phyloP scores from a whole-genome alignment of 768 basidiomycete genomes.

The Lactarius tabidus region DNA sequence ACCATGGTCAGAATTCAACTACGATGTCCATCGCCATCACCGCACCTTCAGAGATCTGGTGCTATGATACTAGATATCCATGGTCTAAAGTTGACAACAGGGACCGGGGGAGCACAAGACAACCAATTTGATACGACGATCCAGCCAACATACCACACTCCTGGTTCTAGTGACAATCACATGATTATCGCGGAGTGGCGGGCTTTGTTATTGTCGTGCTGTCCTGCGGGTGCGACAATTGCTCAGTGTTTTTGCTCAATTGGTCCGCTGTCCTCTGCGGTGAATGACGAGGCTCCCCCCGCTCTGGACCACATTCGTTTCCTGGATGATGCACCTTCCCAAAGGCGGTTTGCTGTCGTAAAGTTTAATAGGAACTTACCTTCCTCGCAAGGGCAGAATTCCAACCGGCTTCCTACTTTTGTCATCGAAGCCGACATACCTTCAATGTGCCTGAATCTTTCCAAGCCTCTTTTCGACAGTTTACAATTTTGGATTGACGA shows the following conservation, averaged over 20 bases:
- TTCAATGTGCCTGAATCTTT: conserved; percentile 54
- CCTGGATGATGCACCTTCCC: conserved; percentile 2
- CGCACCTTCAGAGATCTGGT: conserved; percentile 55
- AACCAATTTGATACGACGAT: conserved; percentile 3
- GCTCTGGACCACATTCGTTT: conserved; percentile 17
- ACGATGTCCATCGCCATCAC: conserved; percentile 58
- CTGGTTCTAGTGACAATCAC: conserved; percentile 20
- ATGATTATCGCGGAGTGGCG: conserved; percentile 42
- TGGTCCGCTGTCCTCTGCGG: conserved; percentile 37
- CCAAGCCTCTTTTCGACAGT: conserved; percentile 66
- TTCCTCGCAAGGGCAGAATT: background rate
- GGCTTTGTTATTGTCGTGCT: conserved; percentile 49
- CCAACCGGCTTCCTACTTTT: conserved; percentile 24
- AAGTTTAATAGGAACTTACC: background rate
- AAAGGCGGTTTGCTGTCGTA: background rate
- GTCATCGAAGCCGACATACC: conserved; percentile 46
- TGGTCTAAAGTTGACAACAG: conserved; percentile 39
- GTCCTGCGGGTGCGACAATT: conserved; percentile 36
- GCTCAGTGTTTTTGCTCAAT: conserved; percentile 50
- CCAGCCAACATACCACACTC: conserved; percentile 17
- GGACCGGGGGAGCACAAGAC: conserved; percentile 5
- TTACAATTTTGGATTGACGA: conserved; percentile 91
- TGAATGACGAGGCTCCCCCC: conserved; percentile 5
- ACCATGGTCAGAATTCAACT: conserved; percentile 63
- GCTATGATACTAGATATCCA: conserved; percentile 62